phyloP scores from a whole-genome alignment of 225 moss, liverwort and hornwort species.

The Pleurozium schreberi region DNA sequence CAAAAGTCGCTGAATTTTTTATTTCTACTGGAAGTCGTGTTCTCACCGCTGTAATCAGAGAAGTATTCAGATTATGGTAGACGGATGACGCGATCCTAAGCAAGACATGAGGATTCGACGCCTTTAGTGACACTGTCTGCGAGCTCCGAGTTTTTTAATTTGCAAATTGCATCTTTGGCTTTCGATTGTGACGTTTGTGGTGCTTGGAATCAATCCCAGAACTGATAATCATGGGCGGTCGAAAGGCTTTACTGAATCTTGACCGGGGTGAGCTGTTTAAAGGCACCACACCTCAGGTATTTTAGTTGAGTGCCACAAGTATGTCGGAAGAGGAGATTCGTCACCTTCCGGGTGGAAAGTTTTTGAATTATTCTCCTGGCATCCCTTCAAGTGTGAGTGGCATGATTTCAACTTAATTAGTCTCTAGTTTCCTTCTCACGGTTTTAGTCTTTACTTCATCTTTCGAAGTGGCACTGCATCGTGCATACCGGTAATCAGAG shows the following conservation, averaged over 20 bases:
- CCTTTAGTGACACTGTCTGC: not conserved
- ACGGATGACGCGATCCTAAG: not conserved
- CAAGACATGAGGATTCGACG: not conserved
- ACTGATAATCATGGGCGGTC: slow-evolving; percentile 20
- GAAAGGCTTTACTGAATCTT: slow-evolving; percentile 28
- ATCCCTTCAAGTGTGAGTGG: slow-evolving; percentile 27
- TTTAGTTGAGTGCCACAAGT: not conserved
- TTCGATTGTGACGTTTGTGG: not conserved
- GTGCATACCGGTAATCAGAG: not conserved
- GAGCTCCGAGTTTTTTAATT: not conserved
- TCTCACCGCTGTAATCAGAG: not conserved
- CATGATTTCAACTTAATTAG: not conserved
- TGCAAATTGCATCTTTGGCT: not conserved
- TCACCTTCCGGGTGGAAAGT: slow-evolving; percentile 31
- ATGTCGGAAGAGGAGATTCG: slow-evolving; percentile 29
- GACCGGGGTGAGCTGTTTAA: slow-evolving; percentile 31
- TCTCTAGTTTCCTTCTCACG: not conserved
- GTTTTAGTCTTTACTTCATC: not conserved
- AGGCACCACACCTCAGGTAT: slow-evolving; percentile 44
- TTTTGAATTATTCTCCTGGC: slow-evolving; percentile 29
- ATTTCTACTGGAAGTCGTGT: not conserved
- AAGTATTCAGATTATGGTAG: not conserved
- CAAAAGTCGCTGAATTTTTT: not conserved
- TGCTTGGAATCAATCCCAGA: slow-evolving; percentile 12
- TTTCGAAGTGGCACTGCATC: not conserved